Base-by-base conservation (phyloP, 2,329 filamentous ascomycete genomes). In the Emydomyces testavorans region DNA sequence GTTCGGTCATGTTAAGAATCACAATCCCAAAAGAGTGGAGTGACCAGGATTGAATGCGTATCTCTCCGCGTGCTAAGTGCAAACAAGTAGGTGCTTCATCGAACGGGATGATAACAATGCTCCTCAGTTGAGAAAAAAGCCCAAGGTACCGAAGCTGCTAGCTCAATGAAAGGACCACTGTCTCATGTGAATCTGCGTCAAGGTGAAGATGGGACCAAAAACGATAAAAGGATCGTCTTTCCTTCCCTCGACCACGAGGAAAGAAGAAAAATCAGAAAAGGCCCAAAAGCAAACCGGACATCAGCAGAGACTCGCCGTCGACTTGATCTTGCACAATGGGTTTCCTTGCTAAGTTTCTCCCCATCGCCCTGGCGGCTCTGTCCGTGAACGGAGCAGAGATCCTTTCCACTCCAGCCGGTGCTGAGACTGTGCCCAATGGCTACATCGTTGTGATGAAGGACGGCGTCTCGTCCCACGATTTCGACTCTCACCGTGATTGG, bases 361-460 rank as follows among this genome's bases (percentile, higher is more conserved):
- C 51, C 2, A 8, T 53, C 36, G 49, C 43, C 36, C 49, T 54
- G 18, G 45, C 47, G 46, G 47, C 38, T 15, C 45, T 52, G 16
- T 49, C 48, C 24, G 48, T 52, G 24, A 23, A 53, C 42, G 53
- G 40, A 18, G 52, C 48, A 26, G 31, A 50, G 21, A 48, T 52
- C n/a, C 48, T 52, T n/a, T 46, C 40, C 41, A 4, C 46, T 11
- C 40, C 37, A 10, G 21, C 37, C 7, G 43, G 43, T 24, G 35
- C 28, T 0, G 24, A 48, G 23, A 36, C 41, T 15, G 46, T 53
- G 10, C 41, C 41, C 16, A 45, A 48, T 29, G 31, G 40, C 21
- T 53, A 53, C 36, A 53, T 53, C 23, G 50, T 53, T 41, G 46
- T 53, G 11, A 50, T 53, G 52, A 53, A 53, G 43, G 41, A 53